These are phyloP conservation scores for Boechera stricta DNA, from an alignment of 345 rosid species.

Conservation along the genomic window DNA sequence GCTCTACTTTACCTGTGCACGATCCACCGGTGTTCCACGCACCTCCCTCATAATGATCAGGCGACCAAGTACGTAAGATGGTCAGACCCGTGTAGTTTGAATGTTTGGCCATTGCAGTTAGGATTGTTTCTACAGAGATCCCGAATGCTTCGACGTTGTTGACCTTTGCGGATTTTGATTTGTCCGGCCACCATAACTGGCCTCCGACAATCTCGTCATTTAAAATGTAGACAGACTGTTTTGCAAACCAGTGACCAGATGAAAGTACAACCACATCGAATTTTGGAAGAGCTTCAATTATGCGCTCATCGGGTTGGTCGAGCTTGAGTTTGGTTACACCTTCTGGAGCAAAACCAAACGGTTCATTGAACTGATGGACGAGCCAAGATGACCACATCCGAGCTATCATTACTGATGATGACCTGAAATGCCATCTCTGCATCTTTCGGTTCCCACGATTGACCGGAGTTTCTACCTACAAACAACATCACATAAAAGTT, in stretches of 20 bases:
- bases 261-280: conserved; percentile 84
- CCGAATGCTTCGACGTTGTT: conserved; percentile 86
- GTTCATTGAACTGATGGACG: conserved; percentile 63
- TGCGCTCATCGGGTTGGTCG: conserved; percentile 67
- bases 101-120: conserved; percentile 62
- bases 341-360: conserved; percentile 69
- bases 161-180: conserved; percentile 62
- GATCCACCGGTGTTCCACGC: conserved; percentile 97
- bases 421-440: conserved; percentile 81
- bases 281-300: conserved; percentile 65
- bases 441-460: conserved; percentile 82
- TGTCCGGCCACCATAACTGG: conserved; percentile 91
- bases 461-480: conserved; percentile 84
- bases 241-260: conserved; percentile 96
- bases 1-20: conserved; percentile 80
- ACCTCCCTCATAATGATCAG: conserved; percentile 95
- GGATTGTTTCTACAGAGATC: conserved; percentile 76
- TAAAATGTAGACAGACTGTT: conserved; percentile 82
- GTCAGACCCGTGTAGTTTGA: conserved; percentile 78
- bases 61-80: conserved; percentile 80
- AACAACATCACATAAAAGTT: conserved; percentile 13
- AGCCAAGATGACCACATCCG: conserved; percentile 99
- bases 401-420: conserved; percentile 71
- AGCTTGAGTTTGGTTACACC: conserved; percentile 84
- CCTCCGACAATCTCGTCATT: conserved; percentile 88